Evolutionary conservation across 2,329 filamentous ascomycete genomes (phyloP).

Genomic region (Neofusicoccum kwambonambiense): DNA sequence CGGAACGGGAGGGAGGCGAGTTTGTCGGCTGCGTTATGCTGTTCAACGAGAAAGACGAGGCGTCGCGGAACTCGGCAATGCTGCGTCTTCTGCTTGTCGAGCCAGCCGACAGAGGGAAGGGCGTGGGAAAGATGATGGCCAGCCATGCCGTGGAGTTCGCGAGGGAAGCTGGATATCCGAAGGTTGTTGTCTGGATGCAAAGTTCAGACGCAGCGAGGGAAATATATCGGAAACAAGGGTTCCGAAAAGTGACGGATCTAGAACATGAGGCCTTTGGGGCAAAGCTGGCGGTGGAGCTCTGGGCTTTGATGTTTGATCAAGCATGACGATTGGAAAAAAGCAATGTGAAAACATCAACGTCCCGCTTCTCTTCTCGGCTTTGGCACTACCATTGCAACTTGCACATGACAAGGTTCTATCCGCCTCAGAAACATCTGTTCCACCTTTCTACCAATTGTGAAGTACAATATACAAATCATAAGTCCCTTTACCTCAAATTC

Average conservation of each 20-base stretch:
- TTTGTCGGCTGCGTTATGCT: constrained; percentile 9
- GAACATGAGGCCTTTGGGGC: not conserved
- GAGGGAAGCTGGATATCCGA: not conserved
- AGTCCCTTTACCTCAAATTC: too few species aligned
- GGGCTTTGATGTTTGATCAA: not conserved
- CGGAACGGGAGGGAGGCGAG: not conserved
- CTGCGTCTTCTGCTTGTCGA: not conserved
- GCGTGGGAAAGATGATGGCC: not conserved
- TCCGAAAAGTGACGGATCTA: not conserved
- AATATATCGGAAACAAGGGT: not conserved
- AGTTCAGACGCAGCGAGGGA: not conserved
- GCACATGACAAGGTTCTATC: too few species aligned
- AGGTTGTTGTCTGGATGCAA: not conserved
- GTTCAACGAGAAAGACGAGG: not conserved
- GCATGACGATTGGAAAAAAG: too few species aligned
- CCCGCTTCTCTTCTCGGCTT: too few species aligned
- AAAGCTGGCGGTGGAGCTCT: not conserved
- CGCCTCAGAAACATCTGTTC: too few species aligned
- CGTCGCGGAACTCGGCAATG: not conserved
- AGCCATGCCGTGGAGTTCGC: not conserved
- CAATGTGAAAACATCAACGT: too few species aligned
- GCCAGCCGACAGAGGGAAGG: not conserved
- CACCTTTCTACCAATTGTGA: too few species aligned
- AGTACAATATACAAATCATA: too few species aligned
- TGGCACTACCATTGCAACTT: too few species aligned